Base-by-base conservation (phyloP, 495 filamentous ascomycete species). In the Xylaria castorea region DNA sequence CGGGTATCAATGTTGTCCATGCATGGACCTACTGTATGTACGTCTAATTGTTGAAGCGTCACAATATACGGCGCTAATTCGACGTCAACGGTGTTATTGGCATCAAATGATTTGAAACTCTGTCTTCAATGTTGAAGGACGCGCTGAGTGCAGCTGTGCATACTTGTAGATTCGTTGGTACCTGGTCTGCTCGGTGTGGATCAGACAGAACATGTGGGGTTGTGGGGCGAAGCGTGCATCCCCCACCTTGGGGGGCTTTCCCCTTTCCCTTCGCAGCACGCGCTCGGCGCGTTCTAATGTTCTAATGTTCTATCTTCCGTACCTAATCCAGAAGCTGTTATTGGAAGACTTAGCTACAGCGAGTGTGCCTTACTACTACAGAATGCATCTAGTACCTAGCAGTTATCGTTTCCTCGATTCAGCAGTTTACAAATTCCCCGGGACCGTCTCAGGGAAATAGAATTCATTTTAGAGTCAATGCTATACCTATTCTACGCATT, bases 221-320 rank as follows among this genome's bases (percentile, higher is more conserved):
- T 40, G 18, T 63, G 61, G 61, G 11, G n/a, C 22, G 6, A 63
- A 27, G 7, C 12, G 36, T 18, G 38, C 5, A 3, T n/a, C 30
- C 61, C 61, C 61, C 34, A 40, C 61, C 22, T 44, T 7, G 20
- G 61, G 57, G 11, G 61, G 22, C 38, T 30, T 63, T 30, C 48
- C 48, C 48, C 48, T 51, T 22, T 51, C 20, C 36, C 61, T 27
- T 63, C 38, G 20, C 32, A 42, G 32, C 60, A 63, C 61, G 61
- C 61, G 38, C 61, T 62, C 61, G 61, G 44, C 61, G 61, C 61
- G 61, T 44, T 63, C 61, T 38, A 22, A 32, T 32, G 32, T 61
- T 20, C 9, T 46, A 46, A n/a, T 50, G 8, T 50, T 50, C 36
- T 8, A 44, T 42, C 40, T 63, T 25, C 53, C 53, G 12, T 30